Evolutionary conservation across 2,329 filamentous ascomycete species (phyloP).

Genomic region (Dactylellina haptotyla): DNA sequence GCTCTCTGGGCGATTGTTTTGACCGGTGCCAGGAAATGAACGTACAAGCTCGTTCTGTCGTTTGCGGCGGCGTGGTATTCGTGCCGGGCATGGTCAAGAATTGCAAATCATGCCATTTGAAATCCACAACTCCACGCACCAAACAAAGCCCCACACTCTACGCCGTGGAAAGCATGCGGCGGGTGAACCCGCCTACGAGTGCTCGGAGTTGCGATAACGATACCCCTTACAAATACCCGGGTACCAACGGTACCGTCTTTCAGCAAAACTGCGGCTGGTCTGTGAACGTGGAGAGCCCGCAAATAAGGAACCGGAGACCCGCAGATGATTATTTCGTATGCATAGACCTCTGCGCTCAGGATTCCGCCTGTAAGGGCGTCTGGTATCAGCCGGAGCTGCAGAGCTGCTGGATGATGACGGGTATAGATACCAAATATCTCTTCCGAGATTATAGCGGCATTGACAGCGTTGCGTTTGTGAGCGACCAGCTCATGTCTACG

Average conservation of each 20-base stretch:
- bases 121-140: background rate
- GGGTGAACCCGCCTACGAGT: background rate
- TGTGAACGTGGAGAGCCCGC: background rate
- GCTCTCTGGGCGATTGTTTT: background rate
- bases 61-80: background rate
- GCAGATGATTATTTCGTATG: background rate
- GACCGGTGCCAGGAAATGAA: background rate
- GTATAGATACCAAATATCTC: background rate
- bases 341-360: background rate
- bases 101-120: background rate
- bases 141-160: background rate
- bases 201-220: background rate
- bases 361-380: background rate
- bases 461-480: background rate
- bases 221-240: background rate
- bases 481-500: background rate
- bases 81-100: background rate
- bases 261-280: background rate
- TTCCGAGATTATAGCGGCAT: background rate
- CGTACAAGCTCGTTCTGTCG: background rate
- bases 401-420: background rate
- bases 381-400: background rate
- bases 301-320: background rate
- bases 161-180: background rate
- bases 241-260: background rate